These are phyloP conservation scores for Penicillium bialowiezense DNA, from an alignment of 495 filamentous ascomycete genomes.

Conservation along the genomic window DNA sequence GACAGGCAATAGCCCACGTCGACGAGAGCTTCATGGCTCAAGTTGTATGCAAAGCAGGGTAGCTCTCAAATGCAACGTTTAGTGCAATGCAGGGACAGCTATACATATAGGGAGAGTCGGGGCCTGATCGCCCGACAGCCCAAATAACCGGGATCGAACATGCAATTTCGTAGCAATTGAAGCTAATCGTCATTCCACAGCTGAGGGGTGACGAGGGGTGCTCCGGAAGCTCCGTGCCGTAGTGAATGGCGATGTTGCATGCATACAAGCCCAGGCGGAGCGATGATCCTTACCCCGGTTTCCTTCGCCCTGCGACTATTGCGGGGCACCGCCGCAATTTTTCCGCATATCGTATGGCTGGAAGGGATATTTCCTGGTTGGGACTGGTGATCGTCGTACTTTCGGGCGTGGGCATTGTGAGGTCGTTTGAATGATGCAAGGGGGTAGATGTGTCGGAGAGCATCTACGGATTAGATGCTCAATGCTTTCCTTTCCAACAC, in stretches of 20 bases:
- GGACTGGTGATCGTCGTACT: not conserved
- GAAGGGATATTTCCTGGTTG: not conserved
- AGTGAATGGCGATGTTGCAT: conserved; percentile 9
- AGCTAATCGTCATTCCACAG: conserved; percentile 7
- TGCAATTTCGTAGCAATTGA: not conserved
- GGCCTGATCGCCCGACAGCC: not conserved
- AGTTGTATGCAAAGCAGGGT: not conserved
- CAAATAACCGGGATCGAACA: not conserved
- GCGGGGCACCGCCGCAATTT: conserved; percentile 26
- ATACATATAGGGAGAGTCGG: conserved; percentile 10
- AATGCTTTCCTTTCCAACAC: no score
- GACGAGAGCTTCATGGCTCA: conserved; percentile 34
- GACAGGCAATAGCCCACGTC: conserved; percentile 26
- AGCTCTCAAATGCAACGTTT: not conserved
- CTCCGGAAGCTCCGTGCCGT: conserved; percentile 3
- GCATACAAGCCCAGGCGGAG: conserved; percentile 10
- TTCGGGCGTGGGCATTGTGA: no score
- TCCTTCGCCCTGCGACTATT: not conserved
- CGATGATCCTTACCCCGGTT: conserved; percentile 19
- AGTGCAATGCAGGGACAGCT: conserved; percentile 13
- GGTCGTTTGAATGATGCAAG: no score
- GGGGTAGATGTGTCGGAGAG: no score
- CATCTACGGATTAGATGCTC: no score
- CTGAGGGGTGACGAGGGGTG: conserved; percentile 5
- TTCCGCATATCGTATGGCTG: conserved; percentile 26